Evolutionary conservation across 192 early-diverging fungal species (phyloP).

Genomic region (Entrophospora sp.): DNA sequence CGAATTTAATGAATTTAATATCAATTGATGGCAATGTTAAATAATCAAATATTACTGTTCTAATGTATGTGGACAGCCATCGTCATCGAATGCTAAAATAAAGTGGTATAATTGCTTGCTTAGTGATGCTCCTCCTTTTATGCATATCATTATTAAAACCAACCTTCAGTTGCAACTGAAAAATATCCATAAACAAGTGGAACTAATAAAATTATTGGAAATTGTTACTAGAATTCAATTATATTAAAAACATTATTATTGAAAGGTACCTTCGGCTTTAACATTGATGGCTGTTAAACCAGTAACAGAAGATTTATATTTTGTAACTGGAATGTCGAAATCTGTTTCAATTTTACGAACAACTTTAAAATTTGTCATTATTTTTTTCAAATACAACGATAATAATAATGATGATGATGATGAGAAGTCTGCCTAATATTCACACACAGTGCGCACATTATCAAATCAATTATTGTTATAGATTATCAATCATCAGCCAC

Average conservation of each 20-base stretch:
- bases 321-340: slow-evolving; percentile 41
- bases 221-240: background rate
- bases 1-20: background rate
- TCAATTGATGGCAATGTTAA: background rate
- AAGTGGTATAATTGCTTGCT: background rate
- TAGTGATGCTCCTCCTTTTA: no score
- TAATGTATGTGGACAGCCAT: slow-evolving; percentile 50
- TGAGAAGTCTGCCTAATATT: no score
- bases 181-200: slow-evolving; percentile 52
- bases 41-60: slow-evolving; percentile 39
- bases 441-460: no score
- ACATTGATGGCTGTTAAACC: slow-evolving; percentile 45
- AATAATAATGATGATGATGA: no score
- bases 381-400: no score
- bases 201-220: slow-evolving; percentile 24
- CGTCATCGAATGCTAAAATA: slow-evolving; percentile 43
- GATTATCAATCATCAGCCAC: no score
- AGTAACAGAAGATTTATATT: slow-evolving; percentile 38
- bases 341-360: slow-evolving; percentile 35
- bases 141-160: background rate
- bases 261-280: slow-evolving; percentile 40
- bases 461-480: no score
- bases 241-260: background rate
- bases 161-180: slow-evolving; percentile 48
- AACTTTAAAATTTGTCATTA: slow-evolving; percentile 31